phyloP scores from a whole-genome alignment of 2,329 filamentous ascomycete genomes.

The Aspergillus ochraceoroseus region DNA sequence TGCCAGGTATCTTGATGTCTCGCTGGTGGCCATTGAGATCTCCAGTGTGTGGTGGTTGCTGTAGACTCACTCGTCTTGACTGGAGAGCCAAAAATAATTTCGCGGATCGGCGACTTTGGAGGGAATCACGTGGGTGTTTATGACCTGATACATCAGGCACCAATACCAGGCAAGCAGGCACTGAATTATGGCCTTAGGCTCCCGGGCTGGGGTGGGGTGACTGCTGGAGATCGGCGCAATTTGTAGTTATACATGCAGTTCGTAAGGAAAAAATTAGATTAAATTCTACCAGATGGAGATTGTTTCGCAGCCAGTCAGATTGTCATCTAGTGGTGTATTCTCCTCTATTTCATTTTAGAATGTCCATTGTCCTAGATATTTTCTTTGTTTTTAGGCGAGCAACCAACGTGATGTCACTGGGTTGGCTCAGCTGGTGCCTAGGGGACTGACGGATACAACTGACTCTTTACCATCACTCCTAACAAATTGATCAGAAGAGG shows the following conservation, averaged over 20 bases:
- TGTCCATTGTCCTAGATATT: constrained; percentile 1
- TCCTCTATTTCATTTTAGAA: constrained; percentile 6
- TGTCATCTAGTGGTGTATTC: constrained; percentile 1
- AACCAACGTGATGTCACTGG: constrained; percentile 23
- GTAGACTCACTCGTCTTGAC: constrained; percentile 18
- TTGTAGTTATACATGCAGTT: too few species aligned
- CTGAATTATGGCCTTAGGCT: too few species aligned
- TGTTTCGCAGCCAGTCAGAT: background rate
- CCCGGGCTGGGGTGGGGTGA: too few species aligned
- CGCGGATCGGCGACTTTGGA: constrained; percentile 16
- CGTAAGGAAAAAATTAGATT: too few species aligned
- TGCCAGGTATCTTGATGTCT: constrained; percentile 39
- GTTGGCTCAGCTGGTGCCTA: constrained; percentile 20
- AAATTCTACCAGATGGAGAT: constrained; percentile 1
- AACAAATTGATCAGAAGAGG: constrained; percentile 18
- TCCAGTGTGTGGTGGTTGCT: constrained; percentile 19
- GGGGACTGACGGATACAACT: constrained; percentile 11
- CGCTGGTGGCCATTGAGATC: constrained; percentile 38
- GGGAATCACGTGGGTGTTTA: constrained; percentile 22
- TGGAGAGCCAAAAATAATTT: constrained; percentile 33
- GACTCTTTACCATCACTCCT: constrained; percentile 7
- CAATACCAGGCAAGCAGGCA: too few species aligned
- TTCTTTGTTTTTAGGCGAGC: constrained; percentile 3
- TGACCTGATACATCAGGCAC: too few species aligned
- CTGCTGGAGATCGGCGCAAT: too few species aligned